Conservation (phyloP, 2,329 filamentous ascomycete genomes). For the Microdochium nivale region DNA sequence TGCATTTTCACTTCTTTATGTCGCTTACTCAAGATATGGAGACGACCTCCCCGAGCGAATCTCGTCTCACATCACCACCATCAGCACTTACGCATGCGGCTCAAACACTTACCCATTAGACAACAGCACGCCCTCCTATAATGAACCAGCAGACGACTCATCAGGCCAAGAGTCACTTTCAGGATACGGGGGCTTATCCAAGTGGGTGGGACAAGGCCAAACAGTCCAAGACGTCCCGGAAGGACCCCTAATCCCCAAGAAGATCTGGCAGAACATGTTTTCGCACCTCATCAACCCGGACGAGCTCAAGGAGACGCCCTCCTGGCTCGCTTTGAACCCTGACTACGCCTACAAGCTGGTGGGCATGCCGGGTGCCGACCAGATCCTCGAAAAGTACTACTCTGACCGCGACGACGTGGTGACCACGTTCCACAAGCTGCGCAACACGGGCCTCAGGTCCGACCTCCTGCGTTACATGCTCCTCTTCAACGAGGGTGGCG, state of each 20-base stretch:
- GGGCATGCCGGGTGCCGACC: constrained; percentile 1
- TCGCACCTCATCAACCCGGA: background rate
- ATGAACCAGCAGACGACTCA: no score
- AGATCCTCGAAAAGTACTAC: constrained; percentile 1
- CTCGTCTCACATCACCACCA: no score
- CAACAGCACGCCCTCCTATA: no score
- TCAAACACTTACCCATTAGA: no score
- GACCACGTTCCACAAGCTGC: constrained; percentile 4
- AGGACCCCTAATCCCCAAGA: constrained; percentile 23
- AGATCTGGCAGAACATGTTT: constrained; percentile 7
- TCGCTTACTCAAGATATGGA: background rate
- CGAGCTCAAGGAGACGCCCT: background rate
- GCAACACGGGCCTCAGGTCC: constrained; percentile 7
- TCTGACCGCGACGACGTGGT: background rate
- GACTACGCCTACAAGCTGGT: constrained; percentile 9
- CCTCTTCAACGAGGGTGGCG: constrained; percentile 4
- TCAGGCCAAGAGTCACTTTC: no score
- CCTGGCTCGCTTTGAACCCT: constrained; percentile 5
- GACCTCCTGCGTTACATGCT: constrained; percentile 6
- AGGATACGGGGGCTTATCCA: no score
- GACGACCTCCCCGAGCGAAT: background rate
- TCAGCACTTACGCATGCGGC: no score
- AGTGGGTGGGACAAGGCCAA: background rate
- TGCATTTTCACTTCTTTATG: background rate
- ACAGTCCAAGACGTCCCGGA: background rate